Base-by-base conservation (phyloP, 345 rosid genomes). In the Turnera subulata region DNA sequence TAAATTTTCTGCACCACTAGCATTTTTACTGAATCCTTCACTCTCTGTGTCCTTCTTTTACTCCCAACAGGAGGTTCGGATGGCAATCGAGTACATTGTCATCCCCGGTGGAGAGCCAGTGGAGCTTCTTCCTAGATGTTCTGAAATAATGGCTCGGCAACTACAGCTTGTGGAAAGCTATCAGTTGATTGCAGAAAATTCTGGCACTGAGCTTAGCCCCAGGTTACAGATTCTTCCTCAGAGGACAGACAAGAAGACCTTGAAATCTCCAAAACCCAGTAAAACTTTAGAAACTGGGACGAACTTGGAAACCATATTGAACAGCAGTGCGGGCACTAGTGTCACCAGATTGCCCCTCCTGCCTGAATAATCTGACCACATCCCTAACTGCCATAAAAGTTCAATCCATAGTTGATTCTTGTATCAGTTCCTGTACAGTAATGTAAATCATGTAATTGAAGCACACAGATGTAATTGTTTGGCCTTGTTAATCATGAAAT, bases 61-160 rank as follows among this genome's bases (percentile, higher is more conserved):
- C 35, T 66, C 69, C 15, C 18, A 0, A 21, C 54, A 91, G 98
- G 98, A 91, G 76, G 96, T 86, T 24, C 83, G 92, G 46, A 86
- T 88, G 56, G 96, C 96, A 21, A 91, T 91, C 0, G 92, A 91
- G 78, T 91, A 86, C 57, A 91, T 91, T 21, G 96, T 91, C 44
- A 91, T 91, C 66, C 98, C 96, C 0, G 96, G 95, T 35, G 95
- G 95, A 66, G 98, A 88, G 72, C 85, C 95, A 0, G 98, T 88
- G 65, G 98, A 91, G 78, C 98, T 91, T 68, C 98, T 91, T 52
- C 98, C 96, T 0, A 76, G 95, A 63, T 65, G 91, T 42, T 86
- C 93, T 1, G 91, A 89, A 52, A 92, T 89, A 56, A 73, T 92
- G 15, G 93, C 89, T 13, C 76, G 88, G 55, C 96, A 92, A 58